These are phyloP conservation scores for Coemansia reversa DNA, from an alignment of 192 early-diverging fungal genomes.

Conservation along the genomic window DNA sequence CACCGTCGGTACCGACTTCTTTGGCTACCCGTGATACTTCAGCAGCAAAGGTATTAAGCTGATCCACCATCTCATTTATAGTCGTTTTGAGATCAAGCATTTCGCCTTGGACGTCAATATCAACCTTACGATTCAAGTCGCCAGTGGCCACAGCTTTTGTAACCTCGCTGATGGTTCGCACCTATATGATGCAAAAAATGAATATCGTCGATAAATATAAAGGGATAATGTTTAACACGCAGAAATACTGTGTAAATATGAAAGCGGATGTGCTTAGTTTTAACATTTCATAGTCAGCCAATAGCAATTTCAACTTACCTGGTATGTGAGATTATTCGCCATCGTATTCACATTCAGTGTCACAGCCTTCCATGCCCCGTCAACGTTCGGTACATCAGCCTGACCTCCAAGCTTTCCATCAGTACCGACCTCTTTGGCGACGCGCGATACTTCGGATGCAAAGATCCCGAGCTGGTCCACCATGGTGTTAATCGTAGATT, in stretches of 20 bases:
- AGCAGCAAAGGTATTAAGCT: slow-evolving; percentile 56
- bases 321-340: too few relatives aligned
- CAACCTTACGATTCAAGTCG: slow-evolving; percentile 56
- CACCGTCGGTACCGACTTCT: slow-evolving; percentile 66
- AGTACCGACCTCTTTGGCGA: slow-evolving; percentile 54
- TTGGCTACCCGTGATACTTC: slow-evolving; percentile 64
- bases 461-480: slow-evolving; percentile 58
- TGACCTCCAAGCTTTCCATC: slow-evolving; percentile 61
- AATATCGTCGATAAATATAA: too few relatives aligned
- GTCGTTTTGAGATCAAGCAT: slow-evolving; percentile 58
- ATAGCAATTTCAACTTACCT: too few relatives aligned
- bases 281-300: too few relatives aligned
- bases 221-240: too few relatives aligned
- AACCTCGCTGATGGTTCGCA: slow-evolving; percentile 58
- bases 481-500: slow-evolving; percentile 64
- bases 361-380: slow-evolving; percentile 67
- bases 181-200: too few relatives aligned
- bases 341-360: too few relatives aligned
- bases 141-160: slow-evolving; percentile 63
- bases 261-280: too few relatives aligned
- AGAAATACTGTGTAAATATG: too few relatives aligned
- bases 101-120: slow-evolving; percentile 58
- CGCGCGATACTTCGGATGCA: slow-evolving; percentile 8
- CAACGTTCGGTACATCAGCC: slow-evolving; percentile 55
- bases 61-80: slow-evolving; percentile 65